Conservation (phyloP, 192 early-diverging fungal species). For the Gigaspora rosea region DNA sequence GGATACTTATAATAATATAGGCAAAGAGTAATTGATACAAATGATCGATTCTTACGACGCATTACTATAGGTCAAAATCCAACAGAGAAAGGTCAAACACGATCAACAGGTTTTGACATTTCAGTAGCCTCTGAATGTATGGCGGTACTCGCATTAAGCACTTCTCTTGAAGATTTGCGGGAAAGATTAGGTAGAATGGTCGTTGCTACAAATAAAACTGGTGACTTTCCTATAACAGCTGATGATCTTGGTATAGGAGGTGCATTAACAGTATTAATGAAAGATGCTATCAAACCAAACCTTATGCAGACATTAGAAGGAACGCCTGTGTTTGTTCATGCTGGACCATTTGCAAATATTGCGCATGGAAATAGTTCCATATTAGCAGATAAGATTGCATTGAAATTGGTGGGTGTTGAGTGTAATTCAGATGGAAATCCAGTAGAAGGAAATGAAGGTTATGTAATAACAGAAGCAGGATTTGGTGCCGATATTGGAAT, state of each 20-base stretch:
- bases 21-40: conserved; percentile 93
- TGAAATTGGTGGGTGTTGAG: conserved; percentile 86
- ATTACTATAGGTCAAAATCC: conserved; percentile 87
- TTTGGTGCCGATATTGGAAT: conserved; percentile 99
- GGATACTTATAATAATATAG: neutral
- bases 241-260: conserved; percentile 97
- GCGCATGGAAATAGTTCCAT: conserved; percentile 97
- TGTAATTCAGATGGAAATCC: conserved; percentile 57
- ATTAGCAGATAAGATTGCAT: conserved; percentile 93
- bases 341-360: conserved; percentile 99
- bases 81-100: conserved; percentile 84
- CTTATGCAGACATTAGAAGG: conserved; percentile 99
- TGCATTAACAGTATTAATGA: conserved; percentile 96
- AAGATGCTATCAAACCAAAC: conserved; percentile 98
- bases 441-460: conserved; percentile 69
- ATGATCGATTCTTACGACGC: conserved; percentile 93
- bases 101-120: conserved; percentile 97
- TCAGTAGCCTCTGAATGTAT: conserved; percentile 98
- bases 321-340: conserved; percentile 97
- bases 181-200: conserved; percentile 93
- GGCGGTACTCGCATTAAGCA: conserved; percentile 94
- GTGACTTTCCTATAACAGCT: conserved; percentile 79
- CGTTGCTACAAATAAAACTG: conserved; percentile 79
- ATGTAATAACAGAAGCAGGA: conserved; percentile 97
- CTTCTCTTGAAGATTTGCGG: conserved; percentile 90